These are phyloP conservation scores for Xylariaceae sp. DNA, from an alignment of 2,329 filamentous ascomycete genomes.

Conservation along the genomic window DNA sequence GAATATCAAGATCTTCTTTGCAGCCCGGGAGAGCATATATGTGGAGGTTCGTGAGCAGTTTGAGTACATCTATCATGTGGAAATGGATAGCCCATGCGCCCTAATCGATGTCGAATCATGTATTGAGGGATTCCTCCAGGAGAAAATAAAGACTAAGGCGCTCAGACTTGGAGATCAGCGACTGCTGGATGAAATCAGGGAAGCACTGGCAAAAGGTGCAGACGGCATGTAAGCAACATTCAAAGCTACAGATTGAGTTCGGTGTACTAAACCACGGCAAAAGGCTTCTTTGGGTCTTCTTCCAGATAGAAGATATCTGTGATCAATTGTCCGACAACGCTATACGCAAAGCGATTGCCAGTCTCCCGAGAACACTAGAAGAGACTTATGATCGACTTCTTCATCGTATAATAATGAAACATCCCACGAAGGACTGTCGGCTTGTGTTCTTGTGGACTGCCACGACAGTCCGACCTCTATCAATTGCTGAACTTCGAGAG, in stretches of 20 bases:
- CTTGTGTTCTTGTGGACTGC: conserved; percentile 32
- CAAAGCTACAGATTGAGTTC: background rate
- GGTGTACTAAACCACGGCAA: background rate
- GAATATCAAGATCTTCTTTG: background rate
- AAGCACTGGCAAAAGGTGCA: conserved; percentile 25
- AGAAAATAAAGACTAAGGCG: background rate
- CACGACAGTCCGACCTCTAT: conserved; percentile 30
- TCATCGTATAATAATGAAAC: background rate
- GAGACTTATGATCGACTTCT: conserved; percentile 27
- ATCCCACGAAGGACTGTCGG: conserved; percentile 7
- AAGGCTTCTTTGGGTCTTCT: conserved; percentile 21
- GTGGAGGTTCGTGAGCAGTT: background rate
- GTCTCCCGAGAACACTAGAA: conserved; percentile 30
- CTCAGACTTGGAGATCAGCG: conserved; percentile 3
- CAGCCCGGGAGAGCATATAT: background rate
- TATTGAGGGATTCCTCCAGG: background rate
- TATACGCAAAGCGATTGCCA: conserved; percentile 25
- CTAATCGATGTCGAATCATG: background rate
- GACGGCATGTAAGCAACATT: conserved; percentile 31
- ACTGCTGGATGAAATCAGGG: conserved; percentile 23
- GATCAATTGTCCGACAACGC: conserved; percentile 14
- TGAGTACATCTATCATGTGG: background rate
- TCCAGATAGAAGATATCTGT: conserved; percentile 18
- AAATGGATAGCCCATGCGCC: background rate
- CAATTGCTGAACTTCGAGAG: conserved; percentile 35